Evolutionary conservation across 2,329 filamentous ascomycete genomes (phyloP).

Genomic region (Alternaria consortialis): DNA sequence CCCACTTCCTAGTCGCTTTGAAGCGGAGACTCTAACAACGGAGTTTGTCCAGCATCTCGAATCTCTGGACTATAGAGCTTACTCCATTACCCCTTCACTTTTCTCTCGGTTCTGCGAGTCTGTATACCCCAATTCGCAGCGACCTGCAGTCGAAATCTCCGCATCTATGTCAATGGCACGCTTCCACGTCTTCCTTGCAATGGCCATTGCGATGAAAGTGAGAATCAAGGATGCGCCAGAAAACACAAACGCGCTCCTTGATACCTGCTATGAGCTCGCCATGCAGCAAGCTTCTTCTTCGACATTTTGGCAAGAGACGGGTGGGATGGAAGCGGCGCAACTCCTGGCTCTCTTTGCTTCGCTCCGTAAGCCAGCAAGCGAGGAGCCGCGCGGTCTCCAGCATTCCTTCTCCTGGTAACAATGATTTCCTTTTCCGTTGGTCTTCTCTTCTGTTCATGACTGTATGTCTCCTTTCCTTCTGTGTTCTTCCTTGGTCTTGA

Average conservation of each 20-base stretch:
- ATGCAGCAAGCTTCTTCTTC: conserved; percentile 45
- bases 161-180: conserved; percentile 45
- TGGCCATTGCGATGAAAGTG: conserved; percentile 50
- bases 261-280: conserved; percentile 48
- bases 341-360: conserved; percentile 46
- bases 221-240: conserved; percentile 42
- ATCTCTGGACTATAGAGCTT: conserved; percentile 34
- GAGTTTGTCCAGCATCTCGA: conserved; percentile 46
- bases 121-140: conserved; percentile 44
- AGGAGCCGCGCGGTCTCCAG: conserved; percentile 36
- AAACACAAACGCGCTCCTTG: conserved; percentile 44
- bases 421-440: background rate
- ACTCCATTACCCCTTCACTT: conserved; percentile 33
- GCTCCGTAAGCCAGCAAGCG: conserved; percentile 29
- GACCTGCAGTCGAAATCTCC: conserved; percentile 24
- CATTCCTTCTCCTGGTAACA: conserved; percentile 47
- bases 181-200: conserved; percentile 49
- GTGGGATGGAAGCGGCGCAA: conserved; percentile 44
- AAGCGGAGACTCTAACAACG: conserved; percentile 48
- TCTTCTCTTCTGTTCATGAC: background rate
- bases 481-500: background rate
- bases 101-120: conserved; percentile 44
- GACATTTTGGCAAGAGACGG: conserved; percentile 48
- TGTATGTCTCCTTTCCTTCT: background rate
- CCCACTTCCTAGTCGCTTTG: conserved; percentile 46